Evolutionary conservation across 306 rosid genomes (phyloP).

Genomic region (Cicer yamashitae): DNA sequence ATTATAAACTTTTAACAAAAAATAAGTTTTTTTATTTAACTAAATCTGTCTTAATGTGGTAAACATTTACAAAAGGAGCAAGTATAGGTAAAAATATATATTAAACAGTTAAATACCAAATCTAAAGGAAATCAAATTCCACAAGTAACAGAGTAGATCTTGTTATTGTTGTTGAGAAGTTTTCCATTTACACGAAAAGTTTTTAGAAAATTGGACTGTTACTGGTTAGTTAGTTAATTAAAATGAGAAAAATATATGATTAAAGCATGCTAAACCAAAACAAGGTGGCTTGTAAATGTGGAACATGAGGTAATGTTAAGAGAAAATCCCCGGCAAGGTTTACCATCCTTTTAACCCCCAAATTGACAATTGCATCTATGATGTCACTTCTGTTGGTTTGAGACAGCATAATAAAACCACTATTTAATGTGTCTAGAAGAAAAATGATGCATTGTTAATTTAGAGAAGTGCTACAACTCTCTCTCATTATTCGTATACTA

Average conservation of each 20-base stretch:
- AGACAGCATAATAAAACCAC: background rate
- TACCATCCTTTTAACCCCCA: slow-evolving; percentile 56
- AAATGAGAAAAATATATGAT: slow-evolving; percentile 24
- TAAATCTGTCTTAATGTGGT: slow-evolving; percentile 16
- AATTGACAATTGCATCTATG: slow-evolving; percentile 51
- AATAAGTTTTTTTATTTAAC: slow-evolving; percentile 36
- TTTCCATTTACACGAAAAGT: slow-evolving; percentile 41
- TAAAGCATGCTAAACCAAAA: slow-evolving; percentile 23
- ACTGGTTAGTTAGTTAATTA: slow-evolving; percentile 13
- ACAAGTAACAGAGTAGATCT: slow-evolving; percentile 33
- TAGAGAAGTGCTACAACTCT: background rate
- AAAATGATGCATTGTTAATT: background rate
- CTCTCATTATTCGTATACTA: background rate
- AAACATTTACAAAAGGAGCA: slow-evolving; percentile 10
- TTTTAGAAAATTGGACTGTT: slow-evolving; percentile 6
- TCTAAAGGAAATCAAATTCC: slow-evolving; percentile 43
- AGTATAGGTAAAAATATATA: slow-evolving; percentile 30
- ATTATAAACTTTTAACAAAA: background rate
- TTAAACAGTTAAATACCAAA: slow-evolving; percentile 19
- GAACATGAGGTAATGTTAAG: slow-evolving; percentile 49
- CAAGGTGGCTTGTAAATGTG: slow-evolving; percentile 47
- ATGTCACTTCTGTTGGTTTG: slow-evolving; percentile 42
- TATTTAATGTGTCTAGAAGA: slow-evolving; percentile 31
- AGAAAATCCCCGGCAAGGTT: slow-evolving; percentile 47
- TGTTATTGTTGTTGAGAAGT: slow-evolving; percentile 38